Base-by-base conservation (phyloP, 75 land plant species). In the Sequoia sempervirens region DNA sequence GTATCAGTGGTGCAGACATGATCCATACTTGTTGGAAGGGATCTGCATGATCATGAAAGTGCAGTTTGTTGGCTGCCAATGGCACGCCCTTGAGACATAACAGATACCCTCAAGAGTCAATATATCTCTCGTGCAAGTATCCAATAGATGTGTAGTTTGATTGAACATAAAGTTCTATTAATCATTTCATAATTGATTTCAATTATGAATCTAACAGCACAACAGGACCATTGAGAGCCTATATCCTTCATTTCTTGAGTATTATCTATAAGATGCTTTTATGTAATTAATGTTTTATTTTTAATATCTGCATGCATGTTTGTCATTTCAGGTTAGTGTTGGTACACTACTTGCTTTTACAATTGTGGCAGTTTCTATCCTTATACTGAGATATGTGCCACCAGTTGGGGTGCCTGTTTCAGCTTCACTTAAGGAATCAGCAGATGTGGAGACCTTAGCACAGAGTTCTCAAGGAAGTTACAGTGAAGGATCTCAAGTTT, bases 261-360 rank as follows among this genome's bases (percentile, higher is more conserved):
- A 26, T 26, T 45, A 26, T 78, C 47, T n/a, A 11, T n/a, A 26
- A 40, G 47, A 78, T 45, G n/a, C 15, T 78, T 78, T 43, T 40
- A 23, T 78, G 47, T 78, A 78, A 26, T 76, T 9, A 0, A 40
- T 47, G 46, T 26, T 43, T 45, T 28, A n/a, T 78, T 23, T 45
- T 78, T 45, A 45, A 78, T 45, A 43, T 12, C 80, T 43, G 26
- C 80, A 45, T 78, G 50, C 43, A 75, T 80, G 32, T 81, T 52
- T 23, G 26, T 73, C 15, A 26, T 43, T 53, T 26, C 84, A 90
- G 92, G 92, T 91, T 4, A 91, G 92, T 81, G 92, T 91, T 37
- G 92, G 92, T 14, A 91, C 92, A 74, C 82, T 91, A 8, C 86
- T 87, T 36, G 92, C 92, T 58, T 91, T 91, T 66, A 87, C 91